These are phyloP conservation scores for Combretum micranthum DNA, from an alignment of 345 rosid genomes.

Conservation along the genomic window DNA sequence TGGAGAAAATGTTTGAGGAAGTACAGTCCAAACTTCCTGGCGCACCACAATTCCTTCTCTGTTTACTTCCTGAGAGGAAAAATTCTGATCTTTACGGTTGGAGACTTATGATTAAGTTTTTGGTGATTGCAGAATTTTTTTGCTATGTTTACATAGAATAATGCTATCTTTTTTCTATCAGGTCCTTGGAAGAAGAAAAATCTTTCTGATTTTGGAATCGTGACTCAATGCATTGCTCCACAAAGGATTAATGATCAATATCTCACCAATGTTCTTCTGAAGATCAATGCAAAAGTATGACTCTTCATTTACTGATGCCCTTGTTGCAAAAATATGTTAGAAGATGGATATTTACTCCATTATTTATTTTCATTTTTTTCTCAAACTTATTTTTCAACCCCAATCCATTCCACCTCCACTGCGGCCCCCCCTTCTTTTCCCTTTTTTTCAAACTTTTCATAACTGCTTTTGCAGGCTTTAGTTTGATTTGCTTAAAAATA, in stretches of 20 bases:
- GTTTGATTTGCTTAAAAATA: too few species aligned
- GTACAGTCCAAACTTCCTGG: constrained; percentile 33
- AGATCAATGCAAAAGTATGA: constrained; percentile 88
- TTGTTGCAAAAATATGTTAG: background rate
- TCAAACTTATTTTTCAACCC: background rate
- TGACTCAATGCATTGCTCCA: constrained; percentile 94
- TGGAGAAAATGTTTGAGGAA: constrained; percentile 43
- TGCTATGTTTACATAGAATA: background rate
- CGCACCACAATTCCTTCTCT: constrained; percentile 39
- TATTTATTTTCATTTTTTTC: background rate
- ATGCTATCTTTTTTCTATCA: constrained; percentile 5
- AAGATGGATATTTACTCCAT: background rate
- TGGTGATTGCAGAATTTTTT: background rate
- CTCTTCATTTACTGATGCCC: background rate
- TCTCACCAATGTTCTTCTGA: constrained; percentile 77
- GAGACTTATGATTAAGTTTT: background rate
- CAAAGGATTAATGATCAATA: constrained; percentile 69
- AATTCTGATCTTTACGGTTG: constrained; percentile 49
- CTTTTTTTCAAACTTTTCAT: too few species aligned
- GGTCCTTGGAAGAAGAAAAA: constrained; percentile 90
- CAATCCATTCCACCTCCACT: too few species aligned
- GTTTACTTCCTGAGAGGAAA: constrained; percentile 44
- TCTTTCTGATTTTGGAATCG: constrained; percentile 74
- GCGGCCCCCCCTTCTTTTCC: too few species aligned
- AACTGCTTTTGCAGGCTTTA: too few species aligned